A percentile compares a stretch with the other conserved stretches of the same genome.
phyloP scores from a whole-genome alignment of 352 stramenopile genomes.

The Globisporangium cylindrosporum region DNA sequence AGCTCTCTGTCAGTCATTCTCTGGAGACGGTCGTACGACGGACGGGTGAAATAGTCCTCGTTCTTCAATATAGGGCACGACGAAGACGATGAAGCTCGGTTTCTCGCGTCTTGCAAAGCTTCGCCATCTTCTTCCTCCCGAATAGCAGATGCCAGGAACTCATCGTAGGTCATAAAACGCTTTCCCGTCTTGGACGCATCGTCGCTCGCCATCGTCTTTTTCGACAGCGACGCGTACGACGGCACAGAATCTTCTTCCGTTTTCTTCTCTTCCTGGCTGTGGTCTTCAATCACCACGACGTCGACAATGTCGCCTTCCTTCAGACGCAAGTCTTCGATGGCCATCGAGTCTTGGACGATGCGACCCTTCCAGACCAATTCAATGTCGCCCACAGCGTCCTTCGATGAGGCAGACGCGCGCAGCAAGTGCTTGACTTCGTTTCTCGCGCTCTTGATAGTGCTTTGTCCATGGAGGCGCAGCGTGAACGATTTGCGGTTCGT shows the following conservation, averaged over 20 bases:
- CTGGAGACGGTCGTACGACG: conserved; percentile 63
- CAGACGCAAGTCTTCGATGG: conserved; percentile 51
- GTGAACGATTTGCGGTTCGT: conserved; percentile 72
- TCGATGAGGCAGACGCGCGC: conserved; percentile 34
- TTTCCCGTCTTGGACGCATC: conserved; percentile 33
- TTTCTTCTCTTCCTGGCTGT: conserved; percentile 28
- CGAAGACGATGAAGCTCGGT: conserved; percentile 22
- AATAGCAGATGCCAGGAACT: conserved; percentile 71
- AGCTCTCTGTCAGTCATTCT: conserved; percentile 73
- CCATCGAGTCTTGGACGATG: conserved; percentile 44
- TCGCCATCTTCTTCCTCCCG: conserved; percentile 41
- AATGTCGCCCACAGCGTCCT: conserved; percentile 43
- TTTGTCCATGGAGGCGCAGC: conserved; percentile 41
- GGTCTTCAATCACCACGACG: conserved; percentile 69
- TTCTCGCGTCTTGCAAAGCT: conserved; percentile 9
- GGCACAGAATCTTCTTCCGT: conserved; percentile 20
- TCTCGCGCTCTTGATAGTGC: conserved; percentile 55
- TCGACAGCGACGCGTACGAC: conserved; percentile 22
- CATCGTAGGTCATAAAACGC: conserved; percentile 80
- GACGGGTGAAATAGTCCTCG: conserved; percentile 75
- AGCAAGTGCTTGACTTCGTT: conserved; percentile 61
- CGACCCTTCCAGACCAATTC: conserved; percentile 61
- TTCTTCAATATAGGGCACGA: conserved; percentile 72
- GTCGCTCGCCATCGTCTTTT: conserved; percentile 27
- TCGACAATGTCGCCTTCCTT: conserved; percentile 66